Conservation (phyloP, 2,329 filamentous ascomycete species). For the Arachnomyces sp. region DNA sequence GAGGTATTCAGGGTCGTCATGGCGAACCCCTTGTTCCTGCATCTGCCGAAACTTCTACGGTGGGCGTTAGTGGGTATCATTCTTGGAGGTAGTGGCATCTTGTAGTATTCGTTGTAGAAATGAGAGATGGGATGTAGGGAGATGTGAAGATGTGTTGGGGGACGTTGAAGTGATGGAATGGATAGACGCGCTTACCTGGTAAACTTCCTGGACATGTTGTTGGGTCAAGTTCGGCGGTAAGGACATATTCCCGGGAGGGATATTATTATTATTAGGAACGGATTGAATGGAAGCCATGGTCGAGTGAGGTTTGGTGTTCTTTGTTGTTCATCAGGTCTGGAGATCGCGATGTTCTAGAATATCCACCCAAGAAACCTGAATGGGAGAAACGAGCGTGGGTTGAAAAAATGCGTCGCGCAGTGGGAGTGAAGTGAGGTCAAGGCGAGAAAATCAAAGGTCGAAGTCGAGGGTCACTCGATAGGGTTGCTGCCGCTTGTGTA, state of each 20-base stretch:
- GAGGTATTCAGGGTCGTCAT: slow-evolving; percentile 78
- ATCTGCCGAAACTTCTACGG: slow-evolving; percentile 78
- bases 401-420: neutral
- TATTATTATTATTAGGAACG: slow-evolving; percentile 59
- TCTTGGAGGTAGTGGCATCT: neutral
- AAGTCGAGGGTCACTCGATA: slow-evolving; percentile 19
- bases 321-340: slow-evolving; percentile 25
- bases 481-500: slow-evolving; percentile 1
- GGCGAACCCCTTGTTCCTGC: slow-evolving; percentile 74
- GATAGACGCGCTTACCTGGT: slow-evolving; percentile 31
- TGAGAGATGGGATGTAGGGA: slow-evolving; percentile 1
- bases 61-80: slow-evolving; percentile 28
- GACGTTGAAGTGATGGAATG: slow-evolving; percentile 5
- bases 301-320: slow-evolving; percentile 18
- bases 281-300: slow-evolving; percentile 76
- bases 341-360: slow-evolving; percentile 4
- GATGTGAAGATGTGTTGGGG: too few species aligned
- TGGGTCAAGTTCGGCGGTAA: slow-evolving; percentile 64
- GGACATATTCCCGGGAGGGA: slow-evolving; percentile 57
- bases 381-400: too few species aligned
- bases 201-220: slow-evolving; percentile 70
- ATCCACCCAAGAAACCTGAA: too few species aligned
- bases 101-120: neutral
- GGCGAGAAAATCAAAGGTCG: slow-evolving; percentile 13
- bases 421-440: slow-evolving; percentile 10